phyloP scores from a whole-genome alignment of 495 filamentous ascomycete species.

The Tuber microsphaerosporum region DNA sequence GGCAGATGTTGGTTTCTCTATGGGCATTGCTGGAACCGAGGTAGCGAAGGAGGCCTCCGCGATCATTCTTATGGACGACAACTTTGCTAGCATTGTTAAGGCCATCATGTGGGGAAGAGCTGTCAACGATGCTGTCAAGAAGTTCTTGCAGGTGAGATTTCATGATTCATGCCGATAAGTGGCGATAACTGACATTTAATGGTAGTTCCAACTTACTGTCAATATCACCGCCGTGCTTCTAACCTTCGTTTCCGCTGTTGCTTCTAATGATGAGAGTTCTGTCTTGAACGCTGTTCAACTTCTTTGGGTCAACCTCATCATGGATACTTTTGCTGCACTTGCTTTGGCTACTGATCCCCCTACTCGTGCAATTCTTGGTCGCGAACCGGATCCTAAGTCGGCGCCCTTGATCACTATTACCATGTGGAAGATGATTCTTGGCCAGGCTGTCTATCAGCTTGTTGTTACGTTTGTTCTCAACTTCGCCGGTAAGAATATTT shows the following conservation, averaged over 20 bases:
- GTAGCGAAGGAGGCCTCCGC: slow-evolving; percentile 91
- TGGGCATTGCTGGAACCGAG: slow-evolving; percentile 86
- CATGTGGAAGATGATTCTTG: slow-evolving; percentile 94
- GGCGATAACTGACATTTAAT: slow-evolving; percentile 15
- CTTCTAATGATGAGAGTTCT: slow-evolving; percentile 56
- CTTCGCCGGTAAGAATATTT: slow-evolving; percentile 61
- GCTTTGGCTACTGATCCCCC: slow-evolving; percentile 84
- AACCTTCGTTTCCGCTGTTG: slow-evolving; percentile 73
- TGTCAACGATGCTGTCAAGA: slow-evolving; percentile 83
- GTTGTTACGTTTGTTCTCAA: slow-evolving; percentile 70
- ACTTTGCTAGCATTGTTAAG: slow-evolving; percentile 83
- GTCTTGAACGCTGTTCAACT: slow-evolving; percentile 80
- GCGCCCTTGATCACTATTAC: slow-evolving; percentile 67
- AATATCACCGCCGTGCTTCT: slow-evolving; percentile 84
- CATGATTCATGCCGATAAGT: neutral
- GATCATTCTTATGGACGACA: slow-evolving; percentile 90
- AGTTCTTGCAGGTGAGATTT: slow-evolving; percentile 66
- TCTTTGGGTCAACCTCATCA: slow-evolving; percentile 87
- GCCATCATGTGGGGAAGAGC: slow-evolving; percentile 83
- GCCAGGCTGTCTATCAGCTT: slow-evolving; percentile 75
- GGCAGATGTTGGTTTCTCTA: slow-evolving; percentile 85
- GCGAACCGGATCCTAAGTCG: slow-evolving; percentile 69
- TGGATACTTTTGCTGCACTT: slow-evolving; percentile 93
- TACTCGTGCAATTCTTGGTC: slow-evolving; percentile 59
- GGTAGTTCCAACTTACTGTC: slow-evolving; percentile 83